A percentile compares a stretch with the other conserved stretches of the same genome.
phyloP scores from a whole-genome alignment of 768 basidiomycete species.

The Kwoniella newhampshirensis region DNA sequence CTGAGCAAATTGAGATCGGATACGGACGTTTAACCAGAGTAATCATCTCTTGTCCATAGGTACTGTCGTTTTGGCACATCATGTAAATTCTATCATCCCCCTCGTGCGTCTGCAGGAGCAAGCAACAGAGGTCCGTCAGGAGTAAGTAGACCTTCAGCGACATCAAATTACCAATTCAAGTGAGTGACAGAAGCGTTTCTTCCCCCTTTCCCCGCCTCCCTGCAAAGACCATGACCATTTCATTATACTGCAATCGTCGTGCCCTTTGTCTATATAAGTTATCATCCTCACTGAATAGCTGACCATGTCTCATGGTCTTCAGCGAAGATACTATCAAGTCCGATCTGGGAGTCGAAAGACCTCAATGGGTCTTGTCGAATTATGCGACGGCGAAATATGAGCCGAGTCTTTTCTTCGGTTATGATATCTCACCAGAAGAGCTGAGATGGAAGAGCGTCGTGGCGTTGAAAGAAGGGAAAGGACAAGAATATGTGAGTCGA shows the following conservation, averaged over 20 bases:
- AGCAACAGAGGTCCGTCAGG: slow-evolving; percentile 5
- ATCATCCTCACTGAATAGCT: neutral
- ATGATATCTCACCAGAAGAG: slow-evolving; percentile 79
- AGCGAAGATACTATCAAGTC: slow-evolving; percentile 65
- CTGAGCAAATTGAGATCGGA: neutral
- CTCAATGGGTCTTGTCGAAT: slow-evolving; percentile 73
- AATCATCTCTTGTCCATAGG: slow-evolving; percentile 1
- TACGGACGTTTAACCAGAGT: too few relatives aligned
- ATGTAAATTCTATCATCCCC: slow-evolving; percentile 21
- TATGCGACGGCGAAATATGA: slow-evolving; percentile 77
- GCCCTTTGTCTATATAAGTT: too few relatives aligned
- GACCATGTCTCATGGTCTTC: neutral
- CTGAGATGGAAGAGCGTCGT: slow-evolving; percentile 65
- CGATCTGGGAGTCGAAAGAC: slow-evolving; percentile 72
- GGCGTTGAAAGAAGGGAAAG: slow-evolving; percentile 61
- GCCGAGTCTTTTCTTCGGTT: slow-evolving; percentile 63
- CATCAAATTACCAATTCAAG: slow-evolving; percentile 25
- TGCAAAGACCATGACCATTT: neutral
- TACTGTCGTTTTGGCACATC: slow-evolving; percentile 18
- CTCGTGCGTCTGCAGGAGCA: neutral
- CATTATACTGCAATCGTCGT: neutral
- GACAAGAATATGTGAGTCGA: slow-evolving; percentile 70
- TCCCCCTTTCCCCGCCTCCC: neutral
- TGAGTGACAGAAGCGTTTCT: slow-evolving; percentile 5
- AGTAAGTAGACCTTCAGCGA: neutral